These are phyloP conservation scores for Pseudogymnoascus sp. DNA, from an alignment of 2,329 filamentous ascomycete species.

Conservation along the genomic window DNA sequence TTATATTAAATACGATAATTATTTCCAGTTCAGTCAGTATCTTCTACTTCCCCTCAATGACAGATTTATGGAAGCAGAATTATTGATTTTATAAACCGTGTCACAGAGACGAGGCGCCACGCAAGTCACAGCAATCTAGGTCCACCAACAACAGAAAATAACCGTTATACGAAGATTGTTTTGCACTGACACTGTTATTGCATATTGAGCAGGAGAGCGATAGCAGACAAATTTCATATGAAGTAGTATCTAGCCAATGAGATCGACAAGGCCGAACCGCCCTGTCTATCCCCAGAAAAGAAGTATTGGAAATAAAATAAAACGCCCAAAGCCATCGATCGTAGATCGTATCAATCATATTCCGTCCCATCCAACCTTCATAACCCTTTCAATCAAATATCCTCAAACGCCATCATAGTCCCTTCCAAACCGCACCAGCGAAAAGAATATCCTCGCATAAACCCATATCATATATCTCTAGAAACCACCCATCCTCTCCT, in stretches of 20 bases:
- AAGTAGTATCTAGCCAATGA: background rate
- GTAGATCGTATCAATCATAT: constrained; percentile 1
- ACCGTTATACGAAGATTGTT: background rate
- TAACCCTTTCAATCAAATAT: background rate
- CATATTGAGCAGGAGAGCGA: background rate
- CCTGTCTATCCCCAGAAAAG: background rate
- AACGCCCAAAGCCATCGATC: background rate
- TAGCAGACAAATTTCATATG: background rate
- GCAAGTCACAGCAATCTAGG: too few relatives aligned
- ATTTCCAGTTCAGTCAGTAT: too few relatives aligned
- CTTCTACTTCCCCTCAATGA: too few relatives aligned
- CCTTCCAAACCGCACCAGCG: background rate
- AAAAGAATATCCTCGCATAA: background rate
- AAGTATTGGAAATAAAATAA: background rate
- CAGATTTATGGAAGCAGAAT: too few relatives aligned
- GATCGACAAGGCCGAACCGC: background rate
- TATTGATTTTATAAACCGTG: too few relatives aligned
- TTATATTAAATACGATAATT: too few relatives aligned
- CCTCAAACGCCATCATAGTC: background rate
- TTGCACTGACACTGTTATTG: background rate
- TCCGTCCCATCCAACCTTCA: background rate
- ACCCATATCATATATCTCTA: background rate
- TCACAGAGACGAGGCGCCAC: background rate
- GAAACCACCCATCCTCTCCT: constrained; percentile 43
- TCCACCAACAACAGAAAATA: too few relatives aligned